phyloP scores from a whole-genome alignment of 2,329 filamentous ascomycete species.

The Bretziella fagacearum region DNA sequence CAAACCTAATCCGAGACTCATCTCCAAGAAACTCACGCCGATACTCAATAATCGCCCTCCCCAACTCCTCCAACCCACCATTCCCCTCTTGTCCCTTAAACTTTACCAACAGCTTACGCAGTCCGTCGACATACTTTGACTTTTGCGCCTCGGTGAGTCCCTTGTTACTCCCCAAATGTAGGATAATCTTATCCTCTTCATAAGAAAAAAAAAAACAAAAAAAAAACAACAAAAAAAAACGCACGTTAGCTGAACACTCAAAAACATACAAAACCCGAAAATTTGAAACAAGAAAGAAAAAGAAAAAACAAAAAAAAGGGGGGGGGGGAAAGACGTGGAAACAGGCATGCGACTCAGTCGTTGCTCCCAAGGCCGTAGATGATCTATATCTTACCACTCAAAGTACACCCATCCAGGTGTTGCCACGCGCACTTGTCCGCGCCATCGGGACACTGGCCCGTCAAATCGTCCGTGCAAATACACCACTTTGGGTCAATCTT shows the following conservation, averaged over 20 bases:
- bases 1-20: slow-evolving; percentile 36
- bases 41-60: slow-evolving; percentile 48
- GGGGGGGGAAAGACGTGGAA: background rate
- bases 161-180: slow-evolving; percentile 51
- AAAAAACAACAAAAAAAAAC: background rate
- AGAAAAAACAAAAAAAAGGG: background rate
- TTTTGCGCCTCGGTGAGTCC: slow-evolving; percentile 45
- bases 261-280: no score
- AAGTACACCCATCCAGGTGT: slow-evolving; percentile 59
- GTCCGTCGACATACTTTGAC: slow-evolving; percentile 43
- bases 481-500: slow-evolving; percentile 60
- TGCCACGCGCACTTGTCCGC: slow-evolving; percentile 57
- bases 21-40: slow-evolving; percentile 48
- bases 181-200: slow-evolving; percentile 54
- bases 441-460: slow-evolving; percentile 46
- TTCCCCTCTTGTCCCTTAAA: slow-evolving; percentile 39
- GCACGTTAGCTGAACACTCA: slow-evolving; percentile 8
- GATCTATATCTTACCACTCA: slow-evolving; percentile 50
- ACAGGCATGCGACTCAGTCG: background rate
- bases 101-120: slow-evolving; percentile 42
- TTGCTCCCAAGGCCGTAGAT: background rate
- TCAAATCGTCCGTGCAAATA: slow-evolving; percentile 63
- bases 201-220: background rate
- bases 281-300: background rate
- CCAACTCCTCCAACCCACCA: slow-evolving; percentile 50